Percentiles rank a stretch among this genome's conserved stretches.
These are phyloP conservation scores for Crithidia expoeki DNA, from an alignment of 208 protist genomes.

Conservation along the genomic window DNA sequence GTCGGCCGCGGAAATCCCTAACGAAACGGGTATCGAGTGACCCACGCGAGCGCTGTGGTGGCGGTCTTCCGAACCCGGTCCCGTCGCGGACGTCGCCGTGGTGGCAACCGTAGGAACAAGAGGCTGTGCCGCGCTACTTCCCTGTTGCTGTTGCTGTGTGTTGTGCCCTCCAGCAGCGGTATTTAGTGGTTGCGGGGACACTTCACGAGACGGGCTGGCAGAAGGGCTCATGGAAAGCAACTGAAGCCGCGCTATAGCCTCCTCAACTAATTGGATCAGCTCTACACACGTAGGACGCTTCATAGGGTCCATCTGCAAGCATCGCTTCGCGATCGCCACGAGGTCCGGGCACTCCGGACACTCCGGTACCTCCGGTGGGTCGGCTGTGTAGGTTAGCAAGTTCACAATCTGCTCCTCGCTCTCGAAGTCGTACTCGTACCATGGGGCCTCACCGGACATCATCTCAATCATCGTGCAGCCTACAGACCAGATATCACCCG, in stretches of 20 bases:
- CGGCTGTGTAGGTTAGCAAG: slow-evolving; percentile 77
- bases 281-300: slow-evolving; percentile 75
- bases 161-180: background rate
- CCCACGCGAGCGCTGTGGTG: slow-evolving; percentile 7
- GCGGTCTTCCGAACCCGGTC: slow-evolving; percentile 13
- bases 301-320: slow-evolving; percentile 58
- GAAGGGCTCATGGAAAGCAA: slow-evolving; percentile 35
- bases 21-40: slow-evolving; percentile 2
- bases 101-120: background rate
- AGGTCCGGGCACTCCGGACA: slow-evolving; percentile 76
- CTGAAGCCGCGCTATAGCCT: slow-evolving; percentile 52
- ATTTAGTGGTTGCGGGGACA: slow-evolving; percentile 11
- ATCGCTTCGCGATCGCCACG: slow-evolving; percentile 57
- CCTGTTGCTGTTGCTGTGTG: slow-evolving; percentile 5
- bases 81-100: slow-evolving; percentile 1
- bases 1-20: slow-evolving; percentile 1
- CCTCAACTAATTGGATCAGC: slow-evolving; percentile 67
- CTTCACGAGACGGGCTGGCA: slow-evolving; percentile 33
- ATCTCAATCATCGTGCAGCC: slow-evolving; percentile 93
- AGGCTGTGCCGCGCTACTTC: background rate
- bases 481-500: slow-evolving; percentile 91
- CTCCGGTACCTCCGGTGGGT: slow-evolving; percentile 83
- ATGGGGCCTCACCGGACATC: slow-evolving; percentile 84
- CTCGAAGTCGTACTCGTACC: slow-evolving; percentile 92
- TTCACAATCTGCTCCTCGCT: slow-evolving; percentile 89